Evolutionary conservation across 1,284 basidiomycete species (phyloP).

Genomic region (Boletus mariae): DNA sequence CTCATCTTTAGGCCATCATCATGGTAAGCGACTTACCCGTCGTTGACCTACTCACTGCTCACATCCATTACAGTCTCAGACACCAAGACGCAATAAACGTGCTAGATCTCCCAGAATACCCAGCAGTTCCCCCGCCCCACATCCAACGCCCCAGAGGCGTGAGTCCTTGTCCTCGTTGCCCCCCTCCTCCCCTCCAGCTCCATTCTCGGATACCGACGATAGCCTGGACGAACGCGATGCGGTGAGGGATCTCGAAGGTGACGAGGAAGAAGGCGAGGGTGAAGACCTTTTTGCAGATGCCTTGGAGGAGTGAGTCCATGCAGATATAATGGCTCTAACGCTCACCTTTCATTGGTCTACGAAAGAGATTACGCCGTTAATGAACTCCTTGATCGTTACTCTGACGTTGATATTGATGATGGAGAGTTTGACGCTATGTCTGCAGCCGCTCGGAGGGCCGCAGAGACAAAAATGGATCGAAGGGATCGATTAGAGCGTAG

Average conservation of each 20-base stretch:
- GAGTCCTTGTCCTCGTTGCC: constrained; percentile 70
- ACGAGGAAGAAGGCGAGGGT: constrained; percentile 77
- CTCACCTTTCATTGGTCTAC: constrained; percentile 8
- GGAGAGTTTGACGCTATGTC: constrained; percentile 74
- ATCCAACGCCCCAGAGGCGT: constrained; percentile 47
- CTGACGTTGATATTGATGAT: constrained; percentile 85
- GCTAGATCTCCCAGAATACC: constrained; percentile 57
- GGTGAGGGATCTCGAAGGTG: constrained; percentile 65
- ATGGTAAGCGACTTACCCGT: constrained; percentile 26
- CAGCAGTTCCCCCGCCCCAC: constrained; percentile 48
- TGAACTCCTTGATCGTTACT: constrained; percentile 83
- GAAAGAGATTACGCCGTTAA: constrained; percentile 87
- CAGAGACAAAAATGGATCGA: constrained; percentile 85
- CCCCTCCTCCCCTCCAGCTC: constrained; percentile 77
- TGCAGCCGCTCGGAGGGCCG: constrained; percentile 72
- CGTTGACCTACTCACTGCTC: not conserved
- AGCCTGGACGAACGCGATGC: constrained; percentile 74
- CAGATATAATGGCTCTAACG: not conserved
- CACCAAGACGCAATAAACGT: constrained; percentile 55
- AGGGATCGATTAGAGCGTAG: constrained; percentile 78
- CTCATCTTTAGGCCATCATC: constrained; percentile 20
- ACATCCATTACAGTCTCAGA: constrained; percentile 30
- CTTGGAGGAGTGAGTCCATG: constrained; percentile 62
- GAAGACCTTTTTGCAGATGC: constrained; percentile 91
- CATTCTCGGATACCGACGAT: constrained; percentile 87